Evolutionary conservation across 2,329 filamentous ascomycete species (phyloP), one percentile per base, ranked within the genome.

Genomic region (Diaporthe sp.): DNA sequence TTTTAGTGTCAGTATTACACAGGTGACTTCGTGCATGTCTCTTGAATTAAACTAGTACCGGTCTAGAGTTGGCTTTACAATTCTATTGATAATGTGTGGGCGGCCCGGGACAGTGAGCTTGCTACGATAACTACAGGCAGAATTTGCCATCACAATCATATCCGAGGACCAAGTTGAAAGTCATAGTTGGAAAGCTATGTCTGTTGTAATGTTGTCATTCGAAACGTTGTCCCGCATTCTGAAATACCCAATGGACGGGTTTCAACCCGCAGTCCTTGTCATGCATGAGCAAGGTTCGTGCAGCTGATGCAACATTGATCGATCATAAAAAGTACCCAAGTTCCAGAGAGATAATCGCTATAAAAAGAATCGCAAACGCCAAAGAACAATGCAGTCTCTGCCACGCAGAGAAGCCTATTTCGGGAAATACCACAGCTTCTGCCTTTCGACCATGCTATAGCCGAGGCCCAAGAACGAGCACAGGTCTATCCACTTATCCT

Each of bases 371-470:
- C 7, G 3, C 15, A 69, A 28, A 31, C 28, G n/a, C 7, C n/a
- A 55, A 28, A 68, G 19, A 28, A 2, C 31, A 22, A 3, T 37
- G 9, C 28, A 19, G 9, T 22, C 37, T 7, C 31, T 17, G 7
- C 46, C 28, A 53, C 28, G n/a, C 28, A 39, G 39, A 68, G 6
- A 69, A 25, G 46, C 49, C 49, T 55, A 69, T 69, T 69, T 69
- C n/a, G 65, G 65, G 17, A 69, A 69, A 42, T 69, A 69, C 65
- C 65, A 69, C 49, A 69, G n/a, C 49, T 69, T 69, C 49, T 69
- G 65, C 10, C 65, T 69, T 5, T 69, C 65, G 8, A 69, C 65
- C 65, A 69, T 69, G 65, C 65, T 69, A 22, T 69, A 69, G 1
- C 65, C 65, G 15, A 69, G 49, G 6, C 65, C 65, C 65, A 69